phyloP scores from a whole-genome alignment of 306 rosid genomes.

The Gynostemma pentaphyllum region DNA sequence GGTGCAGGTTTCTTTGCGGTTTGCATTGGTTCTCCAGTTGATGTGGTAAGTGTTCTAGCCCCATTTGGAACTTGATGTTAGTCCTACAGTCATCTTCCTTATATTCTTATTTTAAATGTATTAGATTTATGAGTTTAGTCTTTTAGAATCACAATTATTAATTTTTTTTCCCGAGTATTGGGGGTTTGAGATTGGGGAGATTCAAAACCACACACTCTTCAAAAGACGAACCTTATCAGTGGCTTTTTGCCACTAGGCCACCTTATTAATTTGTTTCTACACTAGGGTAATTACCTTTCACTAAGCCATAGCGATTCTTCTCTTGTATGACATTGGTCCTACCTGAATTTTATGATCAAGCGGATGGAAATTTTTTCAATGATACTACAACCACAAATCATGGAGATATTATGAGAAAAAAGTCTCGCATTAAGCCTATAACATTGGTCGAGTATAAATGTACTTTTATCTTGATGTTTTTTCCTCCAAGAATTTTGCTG shows the following conservation, averaged over 20 bases:
- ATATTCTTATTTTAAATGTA: neutral
- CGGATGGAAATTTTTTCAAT: neutral
- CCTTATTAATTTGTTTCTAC: neutral
- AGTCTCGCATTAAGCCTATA: neutral
- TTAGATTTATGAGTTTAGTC: neutral
- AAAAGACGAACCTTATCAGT: no score
- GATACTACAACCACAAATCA: neutral
- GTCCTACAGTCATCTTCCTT: neutral
- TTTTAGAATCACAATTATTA: neutral
- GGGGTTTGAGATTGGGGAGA: no score
- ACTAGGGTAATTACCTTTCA: neutral
- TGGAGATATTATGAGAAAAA: neutral
- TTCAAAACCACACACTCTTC: no score
- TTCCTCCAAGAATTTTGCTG: neutral
- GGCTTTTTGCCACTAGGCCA: no score
- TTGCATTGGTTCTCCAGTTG: conserved; percentile 92
- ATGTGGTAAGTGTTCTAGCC: conserved; percentile 62
- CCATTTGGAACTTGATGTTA: neutral
- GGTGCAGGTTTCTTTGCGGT: conserved; percentile 97
- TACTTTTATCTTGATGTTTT: neutral
- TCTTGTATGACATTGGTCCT: neutral
- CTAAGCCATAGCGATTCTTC: neutral
- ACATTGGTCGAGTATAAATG: neutral
- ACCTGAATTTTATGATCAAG: neutral
- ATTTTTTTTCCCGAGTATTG: no score